phyloP scores from a whole-genome alignment of 208 protist genomes.

The Leishmania major region DNA sequence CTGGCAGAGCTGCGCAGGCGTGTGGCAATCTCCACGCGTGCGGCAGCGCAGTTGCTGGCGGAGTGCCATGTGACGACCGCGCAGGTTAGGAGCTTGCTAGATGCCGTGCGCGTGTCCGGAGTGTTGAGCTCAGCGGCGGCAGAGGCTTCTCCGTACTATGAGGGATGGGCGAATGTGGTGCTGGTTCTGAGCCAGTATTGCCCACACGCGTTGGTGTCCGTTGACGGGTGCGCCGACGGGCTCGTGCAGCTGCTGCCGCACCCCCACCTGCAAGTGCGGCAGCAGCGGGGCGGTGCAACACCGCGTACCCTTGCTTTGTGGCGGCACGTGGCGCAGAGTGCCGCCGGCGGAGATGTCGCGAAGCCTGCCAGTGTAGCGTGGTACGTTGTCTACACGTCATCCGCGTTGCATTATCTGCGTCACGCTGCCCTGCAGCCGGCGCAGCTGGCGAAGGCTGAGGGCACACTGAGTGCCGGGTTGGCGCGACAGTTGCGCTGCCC shows the following conservation, averaged over 20 bases:
- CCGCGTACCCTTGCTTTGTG: slow-evolving; percentile 3
- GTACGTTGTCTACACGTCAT: slow-evolving; percentile 1
- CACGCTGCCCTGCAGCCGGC: neutral
- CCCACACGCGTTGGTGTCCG: slow-evolving; percentile 20
- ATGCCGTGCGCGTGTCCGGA: slow-evolving; percentile 8
- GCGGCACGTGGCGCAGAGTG: slow-evolving; percentile 12
- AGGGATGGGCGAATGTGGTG: slow-evolving; percentile 20
- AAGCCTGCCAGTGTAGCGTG: neutral
- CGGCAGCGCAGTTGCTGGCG: slow-evolving; percentile 8
- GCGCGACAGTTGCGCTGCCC: neutral
- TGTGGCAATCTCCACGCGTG: neutral
- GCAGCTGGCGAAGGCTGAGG: slow-evolving; percentile 2
- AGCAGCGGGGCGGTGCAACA: neutral
- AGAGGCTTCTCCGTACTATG: neutral
- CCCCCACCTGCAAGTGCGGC: neutral
- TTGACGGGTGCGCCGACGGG: slow-evolving; percentile 17
- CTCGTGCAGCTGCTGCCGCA: slow-evolving; percentile 17
- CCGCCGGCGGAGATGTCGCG: neutral
- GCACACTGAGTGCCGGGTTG: neutral
- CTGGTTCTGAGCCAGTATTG: slow-evolving; percentile 10
- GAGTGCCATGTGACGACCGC: slow-evolving; percentile 22
- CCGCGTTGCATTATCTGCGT: slow-evolving; percentile 2
- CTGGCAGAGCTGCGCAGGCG: slow-evolving; percentile 25
- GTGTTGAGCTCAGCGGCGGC: slow-evolving; percentile 5
- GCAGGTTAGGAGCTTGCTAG: slow-evolving; percentile 14